phyloP scores from a whole-genome alignment of 2,329 filamentous ascomycete genomes.

The Penicillium oxalicum region DNA sequence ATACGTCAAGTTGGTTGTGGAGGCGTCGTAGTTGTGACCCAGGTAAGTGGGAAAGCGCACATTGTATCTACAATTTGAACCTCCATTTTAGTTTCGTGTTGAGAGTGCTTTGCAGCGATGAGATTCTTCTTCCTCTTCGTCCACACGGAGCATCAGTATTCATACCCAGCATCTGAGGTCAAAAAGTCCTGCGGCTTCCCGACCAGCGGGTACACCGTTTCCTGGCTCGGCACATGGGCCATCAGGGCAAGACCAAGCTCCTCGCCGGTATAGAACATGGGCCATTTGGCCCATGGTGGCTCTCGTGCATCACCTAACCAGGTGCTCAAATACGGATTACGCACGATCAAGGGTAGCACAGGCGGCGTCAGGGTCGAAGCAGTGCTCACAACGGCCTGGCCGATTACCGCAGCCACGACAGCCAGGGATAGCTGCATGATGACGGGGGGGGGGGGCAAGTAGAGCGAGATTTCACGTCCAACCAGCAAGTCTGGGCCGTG shows the following conservation, averaged over 20 bases:
- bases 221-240: slow-evolving; percentile 55
- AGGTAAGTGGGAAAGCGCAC: slow-evolving; percentile 54
- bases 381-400: slow-evolving; percentile 39
- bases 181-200: slow-evolving; percentile 62
- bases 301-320: slow-evolving; percentile 68
- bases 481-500: not conserved
- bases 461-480: not conserved
- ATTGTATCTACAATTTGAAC: slow-evolving; percentile 43
- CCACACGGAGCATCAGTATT: not conserved
- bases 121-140: not conserved
- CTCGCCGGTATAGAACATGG: slow-evolving; percentile 74
- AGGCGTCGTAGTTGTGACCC: slow-evolving; percentile 62
- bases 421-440: slow-evolving; percentile 30
- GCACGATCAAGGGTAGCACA: slow-evolving; percentile 66
- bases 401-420: slow-evolving; percentile 27
- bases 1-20: slow-evolving; percentile 65
- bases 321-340: slow-evolving; percentile 70
- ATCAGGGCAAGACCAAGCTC: slow-evolving; percentile 61
- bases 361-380: slow-evolving; percentile 56
- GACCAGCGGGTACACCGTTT: slow-evolving; percentile 57
- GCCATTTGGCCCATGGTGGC: slow-evolving; percentile 76
- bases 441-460: not conserved
- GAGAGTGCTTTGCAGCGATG: not conserved
- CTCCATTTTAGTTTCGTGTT: slow-evolving; percentile 4
- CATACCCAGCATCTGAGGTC: slow-evolving; percentile 35